Evolutionary conservation across 225 moss, liverwort and hornwort genomes (phyloP), one percentile per base, ranked within the genome.

Genomic region (Sphagnum contortum): DNA sequence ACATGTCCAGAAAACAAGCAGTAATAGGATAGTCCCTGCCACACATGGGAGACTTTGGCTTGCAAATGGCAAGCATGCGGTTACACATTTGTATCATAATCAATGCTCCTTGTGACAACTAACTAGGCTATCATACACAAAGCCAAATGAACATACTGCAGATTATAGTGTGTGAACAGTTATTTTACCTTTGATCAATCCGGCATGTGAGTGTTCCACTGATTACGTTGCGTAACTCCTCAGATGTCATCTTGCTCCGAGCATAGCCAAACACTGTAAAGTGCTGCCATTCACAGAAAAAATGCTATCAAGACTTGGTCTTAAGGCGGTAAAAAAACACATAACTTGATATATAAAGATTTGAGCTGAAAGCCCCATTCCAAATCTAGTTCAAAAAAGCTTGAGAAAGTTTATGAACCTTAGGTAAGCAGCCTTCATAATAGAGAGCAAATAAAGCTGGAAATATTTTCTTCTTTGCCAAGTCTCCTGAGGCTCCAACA

Each of bases 381-480:
- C 29, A 29, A 29, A 29, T 29, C 29, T 29, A 29, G 48, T 13
- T 48, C 11, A 10, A 12, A 50, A 8, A n/a, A 49, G 48, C 10
- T 11, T 5, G 29, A 66, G 68, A 69, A 12, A 49, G 12, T 48
- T 8, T 47, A 67, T 64, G 68, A 13, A 94, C 94, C 94, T 94
- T 84, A 11, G 91, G 94, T 59, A 94, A 75, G 70, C 89, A 94
- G 12, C 94, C 91, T 76, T 94, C 91, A 47, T 94, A 94, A 71
- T 65, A 94, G n/a, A 94, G 75, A 11, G 94, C 94, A 68, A 94
- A 94, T 74, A 94, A 76, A 57, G 94, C 94, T 2, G 94, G 94
- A 10, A 94, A 94, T n/a, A 91, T 94, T 77, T 94, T 94, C 76
- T 94, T 94, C 82, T 94, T 94, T 2, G 94, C 94, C 74, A 94